Percentiles rank a stretch among this genome's conserved stretches.
These are phyloP conservation scores for Metschnikowia cerradonensis DNA, from an alignment of 805 yeast genomes.

Conservation along the genomic window DNA sequence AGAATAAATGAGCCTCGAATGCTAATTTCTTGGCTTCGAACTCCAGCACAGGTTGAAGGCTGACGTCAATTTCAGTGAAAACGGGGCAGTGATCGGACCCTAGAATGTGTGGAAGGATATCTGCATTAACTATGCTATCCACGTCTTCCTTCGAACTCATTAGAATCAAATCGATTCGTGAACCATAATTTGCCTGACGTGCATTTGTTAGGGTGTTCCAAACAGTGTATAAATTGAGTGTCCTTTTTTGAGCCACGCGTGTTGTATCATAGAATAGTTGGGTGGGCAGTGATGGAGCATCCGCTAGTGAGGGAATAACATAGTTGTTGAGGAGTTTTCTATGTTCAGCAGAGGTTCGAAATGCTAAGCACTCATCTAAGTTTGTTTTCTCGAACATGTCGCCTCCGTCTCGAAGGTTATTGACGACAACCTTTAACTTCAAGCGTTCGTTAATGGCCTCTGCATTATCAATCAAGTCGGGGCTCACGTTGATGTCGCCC, in stretches of 20 bases:
- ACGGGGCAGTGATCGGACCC: conserved; percentile 98
- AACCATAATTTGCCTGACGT: conserved; percentile 80
- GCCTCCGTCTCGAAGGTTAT: conserved; percentile 17
- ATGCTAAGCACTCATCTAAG: conserved; percentile 29
- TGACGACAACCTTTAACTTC: conserved; percentile 20
- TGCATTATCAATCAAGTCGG: conserved; percentile 81
- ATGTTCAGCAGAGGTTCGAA: conserved; percentile 29
- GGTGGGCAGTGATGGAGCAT: conserved; percentile 1
- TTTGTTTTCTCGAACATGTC: conserved; percentile 24
- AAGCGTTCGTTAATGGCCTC: conserved; percentile 51
- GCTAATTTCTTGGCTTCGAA: conserved; percentile 8
- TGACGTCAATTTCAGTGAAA: conserved; percentile 55
- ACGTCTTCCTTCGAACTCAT: conserved; percentile 38
- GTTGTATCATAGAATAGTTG: conserved; percentile 54
- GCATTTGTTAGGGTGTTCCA: conserved; percentile 83
- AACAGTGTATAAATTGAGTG: conserved; percentile 73
- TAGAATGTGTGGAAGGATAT: conserved; percentile 62
- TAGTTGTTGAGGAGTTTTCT: conserved; percentile 28
- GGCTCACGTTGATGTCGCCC: conserved; percentile 86
- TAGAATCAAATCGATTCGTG: conserved; percentile 78
- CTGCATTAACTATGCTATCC: conserved; percentile 33
- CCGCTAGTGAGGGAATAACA: conserved; percentile 20
- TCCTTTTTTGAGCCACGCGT: conserved; percentile 52
- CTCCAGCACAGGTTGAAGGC: conserved; percentile 3
- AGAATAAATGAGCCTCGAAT: conserved; percentile 22